A percentile compares a stretch with the other conserved stretches of the same genome.
These are phyloP conservation scores for Saturnispora sanitii DNA, from an alignment of 805 yeast species.

Conservation along the genomic window DNA sequence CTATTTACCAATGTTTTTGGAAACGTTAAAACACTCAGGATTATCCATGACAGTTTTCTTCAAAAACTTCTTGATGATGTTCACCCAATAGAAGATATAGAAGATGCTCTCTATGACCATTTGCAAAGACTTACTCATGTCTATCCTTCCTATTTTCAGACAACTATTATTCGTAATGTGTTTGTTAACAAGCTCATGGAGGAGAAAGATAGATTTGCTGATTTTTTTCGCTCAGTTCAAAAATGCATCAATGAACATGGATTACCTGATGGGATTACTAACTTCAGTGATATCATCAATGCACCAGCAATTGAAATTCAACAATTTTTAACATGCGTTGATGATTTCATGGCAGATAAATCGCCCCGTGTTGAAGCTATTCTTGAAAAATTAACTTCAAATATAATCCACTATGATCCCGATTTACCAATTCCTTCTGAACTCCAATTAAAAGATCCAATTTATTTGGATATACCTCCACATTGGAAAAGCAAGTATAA, in stretches of 20 bases:
- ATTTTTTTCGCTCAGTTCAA: slow-evolving; percentile 2
- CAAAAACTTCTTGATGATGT: slow-evolving; percentile 7
- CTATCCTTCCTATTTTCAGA: slow-evolving; percentile 20
- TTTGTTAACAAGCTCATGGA: neutral
- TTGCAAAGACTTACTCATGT: slow-evolving; percentile 18
- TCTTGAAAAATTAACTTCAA: slow-evolving; percentile 4
- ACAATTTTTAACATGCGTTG: slow-evolving; percentile 2
- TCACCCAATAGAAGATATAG: slow-evolving; percentile 9
- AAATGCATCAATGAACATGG: slow-evolving; percentile 4
- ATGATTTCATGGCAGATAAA: slow-evolving; percentile 6
- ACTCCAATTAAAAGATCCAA: neutral
- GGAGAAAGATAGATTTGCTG: slow-evolving; percentile 1
- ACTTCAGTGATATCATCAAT: slow-evolving; percentile 3
- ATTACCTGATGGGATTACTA: neutral
- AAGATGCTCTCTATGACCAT: slow-evolving; percentile 14
- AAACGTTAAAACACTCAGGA: slow-evolving; percentile 13
- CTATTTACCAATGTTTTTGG: slow-evolving; percentile 17
- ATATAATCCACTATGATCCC: neutral
- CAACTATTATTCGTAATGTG: slow-evolving; percentile 7
- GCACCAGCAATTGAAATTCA: slow-evolving; percentile 9
- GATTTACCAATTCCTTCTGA: neutral
- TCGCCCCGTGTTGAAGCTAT: slow-evolving; percentile 10
- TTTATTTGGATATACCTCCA: slow-evolving; percentile 15
- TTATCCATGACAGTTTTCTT: slow-evolving; percentile 11
- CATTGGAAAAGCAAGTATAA: slow-evolving; percentile 18